phyloP scores from a whole-genome alignment of 2,329 filamentous ascomycete species.

The Fusarium tuaranense region DNA sequence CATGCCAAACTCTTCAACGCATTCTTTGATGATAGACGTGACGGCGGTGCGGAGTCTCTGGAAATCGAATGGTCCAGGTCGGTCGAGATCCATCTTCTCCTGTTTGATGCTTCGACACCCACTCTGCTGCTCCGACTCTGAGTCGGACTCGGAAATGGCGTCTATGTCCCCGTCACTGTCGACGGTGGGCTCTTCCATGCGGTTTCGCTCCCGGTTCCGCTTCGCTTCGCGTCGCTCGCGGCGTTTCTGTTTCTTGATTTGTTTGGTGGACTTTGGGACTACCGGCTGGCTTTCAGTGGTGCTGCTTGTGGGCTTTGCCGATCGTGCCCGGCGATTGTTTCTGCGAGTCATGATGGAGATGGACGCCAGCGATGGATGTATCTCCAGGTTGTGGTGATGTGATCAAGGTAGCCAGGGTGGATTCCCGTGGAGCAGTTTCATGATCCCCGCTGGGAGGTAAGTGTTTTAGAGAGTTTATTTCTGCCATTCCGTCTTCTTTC shows the following conservation, averaged over 20 bases:
- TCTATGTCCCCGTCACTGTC: constrained; percentile 7
- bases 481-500: background rate
- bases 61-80: background rate
- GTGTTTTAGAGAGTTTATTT: background rate
- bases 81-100: background rate
- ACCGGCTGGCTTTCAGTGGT: background rate
- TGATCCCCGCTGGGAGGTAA: background rate
- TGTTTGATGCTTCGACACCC: background rate
- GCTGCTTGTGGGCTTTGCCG: background rate
- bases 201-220: background rate
- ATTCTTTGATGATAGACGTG: constrained; percentile 10
- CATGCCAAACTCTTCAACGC: background rate
- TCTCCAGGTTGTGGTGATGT: background rate
- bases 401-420: background rate
- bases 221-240: background rate
- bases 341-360: constrained; percentile 1
- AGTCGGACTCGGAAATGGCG: background rate
- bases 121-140: background rate
- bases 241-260: background rate
- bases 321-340: background rate
- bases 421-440: background rate
- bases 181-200: background rate
- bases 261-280: background rate
- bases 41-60: constrained; percentile 13
- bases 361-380: background rate